A percentile compares a stretch with the other conserved stretches of the same genome.
Conservation (phyloP, 2,329 filamentous ascomycete species). For the Zymoseptoria passerinii region DNA sequence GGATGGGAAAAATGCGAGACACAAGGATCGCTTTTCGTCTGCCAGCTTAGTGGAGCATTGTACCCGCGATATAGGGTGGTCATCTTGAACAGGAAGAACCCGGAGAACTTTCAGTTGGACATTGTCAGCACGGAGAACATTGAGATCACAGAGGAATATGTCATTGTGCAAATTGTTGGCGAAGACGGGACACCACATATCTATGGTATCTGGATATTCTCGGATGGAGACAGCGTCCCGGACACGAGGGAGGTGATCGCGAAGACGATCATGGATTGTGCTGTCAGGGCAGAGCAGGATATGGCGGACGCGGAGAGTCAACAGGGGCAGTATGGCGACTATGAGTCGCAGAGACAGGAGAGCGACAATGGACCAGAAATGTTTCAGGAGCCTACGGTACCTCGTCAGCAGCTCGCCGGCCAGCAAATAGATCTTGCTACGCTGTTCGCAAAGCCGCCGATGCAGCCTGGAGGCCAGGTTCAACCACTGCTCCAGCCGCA, state of each 20-base stretch:
- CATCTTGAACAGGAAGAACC: slow-evolving; percentile 41
- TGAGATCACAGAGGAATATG: slow-evolving; percentile 47
- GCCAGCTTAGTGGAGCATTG: slow-evolving; percentile 43
- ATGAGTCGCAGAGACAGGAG: slow-evolving; percentile 11
- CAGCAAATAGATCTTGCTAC: slow-evolving; percentile 21
- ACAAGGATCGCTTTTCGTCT: slow-evolving; percentile 85
- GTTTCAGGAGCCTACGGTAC: slow-evolving; percentile 37
- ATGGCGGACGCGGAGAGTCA: slow-evolving; percentile 9
- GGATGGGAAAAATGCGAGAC: slow-evolving; percentile 79
- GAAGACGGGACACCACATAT: slow-evolving; percentile 32
- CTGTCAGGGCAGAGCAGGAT: slow-evolving; percentile 39
- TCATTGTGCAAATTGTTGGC: slow-evolving; percentile 48
- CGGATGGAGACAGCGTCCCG: slow-evolving; percentile 46
- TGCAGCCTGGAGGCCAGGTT: slow-evolving; percentile 4
- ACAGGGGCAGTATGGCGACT: slow-evolving; percentile 1
- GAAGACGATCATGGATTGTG: slow-evolving; percentile 48
- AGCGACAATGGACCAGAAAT: slow-evolving; percentile 43
- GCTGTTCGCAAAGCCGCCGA: slow-evolving; percentile 17
- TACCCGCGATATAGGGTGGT: slow-evolving; percentile 37
- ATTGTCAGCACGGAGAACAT: slow-evolving; percentile 37
- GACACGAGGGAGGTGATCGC: slow-evolving; percentile 41
- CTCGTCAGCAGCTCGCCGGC: slow-evolving; percentile 43
- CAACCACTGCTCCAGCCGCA: slow-evolving; percentile 4
- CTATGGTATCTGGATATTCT: slow-evolving; percentile 58
- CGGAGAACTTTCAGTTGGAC: slow-evolving; percentile 41